Percentiles rank a stretch among this genome's conserved stretches.
These are phyloP conservation scores for Aureobasidium namibiae DNA, from an alignment of 2,329 filamentous ascomycete species.

Conservation along the genomic window DNA sequence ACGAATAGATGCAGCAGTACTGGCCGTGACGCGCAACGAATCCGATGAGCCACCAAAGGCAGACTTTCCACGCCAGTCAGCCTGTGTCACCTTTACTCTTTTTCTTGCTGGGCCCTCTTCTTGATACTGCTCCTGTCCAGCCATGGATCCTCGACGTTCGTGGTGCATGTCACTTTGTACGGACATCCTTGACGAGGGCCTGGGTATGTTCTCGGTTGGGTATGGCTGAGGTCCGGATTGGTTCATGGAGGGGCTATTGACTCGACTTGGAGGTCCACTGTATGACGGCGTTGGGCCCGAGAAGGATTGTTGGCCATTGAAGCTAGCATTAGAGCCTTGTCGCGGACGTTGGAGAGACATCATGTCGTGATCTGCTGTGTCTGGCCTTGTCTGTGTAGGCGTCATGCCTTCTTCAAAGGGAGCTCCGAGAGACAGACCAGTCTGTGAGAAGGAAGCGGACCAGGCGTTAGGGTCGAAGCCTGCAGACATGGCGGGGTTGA, in stretches of 20 bases:
- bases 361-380: conserved; percentile 1
- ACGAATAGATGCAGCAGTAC: conserved; percentile 79
- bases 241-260: conserved; percentile 7
- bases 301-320: conserved; percentile 9
- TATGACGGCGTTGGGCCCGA: neutral
- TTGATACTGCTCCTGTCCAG: conserved; percentile 16
- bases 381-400: neutral
- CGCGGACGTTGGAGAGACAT: conserved; percentile 1
- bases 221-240: conserved; percentile 6
- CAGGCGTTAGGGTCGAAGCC: conserved; percentile 67
- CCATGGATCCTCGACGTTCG: conserved; percentile 4
- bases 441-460: conserved; percentile 50
- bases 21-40: conserved; percentile 81
- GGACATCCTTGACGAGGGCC: conserved; percentile 27
- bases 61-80: conserved; percentile 62
- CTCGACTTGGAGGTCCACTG: conserved; percentile 8
- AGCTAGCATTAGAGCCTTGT: conserved; percentile 11
- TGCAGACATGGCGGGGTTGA: conserved; percentile 49
- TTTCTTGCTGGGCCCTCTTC: conserved; percentile 59
- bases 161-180: conserved; percentile 24
- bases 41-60: conserved; percentile 60
- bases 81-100: conserved; percentile 67
- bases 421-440: conserved; percentile 8
- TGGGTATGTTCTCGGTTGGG: conserved; percentile 18
- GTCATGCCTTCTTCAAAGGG: conserved; percentile 9